Evolutionary conservation across 73 alveolate genomes (phyloP).

Genomic region (Tetrahymena borealis): DNA sequence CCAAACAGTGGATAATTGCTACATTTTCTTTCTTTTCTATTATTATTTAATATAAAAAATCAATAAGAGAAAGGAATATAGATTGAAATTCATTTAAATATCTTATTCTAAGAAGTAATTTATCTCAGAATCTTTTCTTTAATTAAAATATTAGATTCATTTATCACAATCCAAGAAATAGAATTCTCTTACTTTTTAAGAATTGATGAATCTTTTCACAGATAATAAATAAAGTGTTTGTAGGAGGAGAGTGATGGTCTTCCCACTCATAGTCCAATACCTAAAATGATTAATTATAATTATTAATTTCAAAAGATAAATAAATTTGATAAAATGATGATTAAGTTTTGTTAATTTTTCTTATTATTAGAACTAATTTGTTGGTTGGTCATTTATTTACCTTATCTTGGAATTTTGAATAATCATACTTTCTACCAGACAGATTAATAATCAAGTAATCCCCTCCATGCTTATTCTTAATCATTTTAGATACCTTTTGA

Average conservation of each 20-base stretch:
- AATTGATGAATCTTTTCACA: slow-evolving; percentile 65
- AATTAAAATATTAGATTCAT: too few relatives aligned
- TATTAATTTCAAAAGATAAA: too few relatives aligned
- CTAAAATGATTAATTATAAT: neutral
- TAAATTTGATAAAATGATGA: too few relatives aligned
- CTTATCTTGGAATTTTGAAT: slow-evolving; percentile 58
- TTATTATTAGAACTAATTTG: too few relatives aligned
- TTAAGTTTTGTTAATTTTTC: too few relatives aligned
- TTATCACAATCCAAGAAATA: neutral
- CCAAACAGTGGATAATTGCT: slow-evolving; percentile 66
- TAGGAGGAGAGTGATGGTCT: slow-evolving; percentile 89
- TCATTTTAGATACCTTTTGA: slow-evolving; percentile 48
- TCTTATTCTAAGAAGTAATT: too few relatives aligned
- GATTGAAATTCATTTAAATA: too few relatives aligned
- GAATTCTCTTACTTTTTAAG: neutral
- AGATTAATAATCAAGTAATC: slow-evolving; percentile 69
- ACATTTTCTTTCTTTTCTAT: slow-evolving; percentile 50
- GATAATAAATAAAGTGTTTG: slow-evolving; percentile 60
- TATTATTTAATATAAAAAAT: neutral
- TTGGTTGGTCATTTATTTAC: slow-evolving; percentile 13
- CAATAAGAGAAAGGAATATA: too few relatives aligned
- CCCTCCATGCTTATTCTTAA: slow-evolving; percentile 70
- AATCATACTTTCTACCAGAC: slow-evolving; percentile 74
- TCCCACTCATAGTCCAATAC: slow-evolving; percentile 63
- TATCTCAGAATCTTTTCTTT: too few relatives aligned